Conservation (phyloP, 1,139 yeast genomes). For the Geotrichum fermentans region DNA sequence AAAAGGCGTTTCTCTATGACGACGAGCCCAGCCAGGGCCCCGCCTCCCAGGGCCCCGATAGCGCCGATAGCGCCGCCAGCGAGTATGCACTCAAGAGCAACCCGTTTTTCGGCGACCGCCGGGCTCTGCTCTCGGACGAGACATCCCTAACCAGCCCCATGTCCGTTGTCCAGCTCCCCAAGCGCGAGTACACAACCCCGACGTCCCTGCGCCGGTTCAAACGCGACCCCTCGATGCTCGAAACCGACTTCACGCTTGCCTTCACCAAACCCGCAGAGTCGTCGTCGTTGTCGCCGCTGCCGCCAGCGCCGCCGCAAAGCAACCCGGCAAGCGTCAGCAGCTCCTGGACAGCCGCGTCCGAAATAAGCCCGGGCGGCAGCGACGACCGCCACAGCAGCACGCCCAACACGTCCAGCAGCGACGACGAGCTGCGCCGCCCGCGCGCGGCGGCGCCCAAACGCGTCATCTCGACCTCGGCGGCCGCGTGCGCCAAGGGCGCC, state of each 20-base stretch:
- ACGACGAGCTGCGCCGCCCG: too few relatives aligned
- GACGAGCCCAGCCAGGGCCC: neutral
- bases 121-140: neutral
- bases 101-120: slow-evolving; percentile 7
- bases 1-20: slow-evolving; percentile 4
- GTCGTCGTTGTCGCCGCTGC: neutral
- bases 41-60: slow-evolving; percentile 19
- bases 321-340: neutral
- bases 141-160: too few relatives aligned
- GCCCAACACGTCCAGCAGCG: neutral
- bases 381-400: neutral
- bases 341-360: neutral
- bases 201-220: neutral
- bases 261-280: neutral
- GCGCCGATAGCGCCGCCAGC: slow-evolving; percentile 34
- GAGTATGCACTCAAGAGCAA: slow-evolving; percentile 32
- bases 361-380: neutral
- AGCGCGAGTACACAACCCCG: neutral
- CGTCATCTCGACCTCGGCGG: neutral
- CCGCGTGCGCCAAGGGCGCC: too few relatives aligned
- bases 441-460: too few relatives aligned
- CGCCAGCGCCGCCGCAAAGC: neutral
- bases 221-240: neutral
- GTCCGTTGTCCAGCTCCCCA: neutral
- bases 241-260: neutral